Conservation (phyloP, 2,329 filamentous ascomycete genomes). For the Cytospora piceicola region DNA sequence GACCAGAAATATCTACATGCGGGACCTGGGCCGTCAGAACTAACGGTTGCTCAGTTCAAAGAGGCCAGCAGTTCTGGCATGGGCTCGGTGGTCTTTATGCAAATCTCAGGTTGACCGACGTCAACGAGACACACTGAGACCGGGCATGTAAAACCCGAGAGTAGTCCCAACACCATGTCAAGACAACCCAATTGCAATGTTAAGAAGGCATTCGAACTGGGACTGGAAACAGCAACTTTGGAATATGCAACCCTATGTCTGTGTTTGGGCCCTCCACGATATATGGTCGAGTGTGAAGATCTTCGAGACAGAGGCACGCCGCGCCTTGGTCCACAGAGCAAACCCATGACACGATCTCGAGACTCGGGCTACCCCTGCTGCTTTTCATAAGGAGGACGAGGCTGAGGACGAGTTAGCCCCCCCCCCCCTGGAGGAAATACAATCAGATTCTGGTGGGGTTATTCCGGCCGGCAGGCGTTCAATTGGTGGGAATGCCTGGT, state of each 20-base stretch:
- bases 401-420: not conserved
- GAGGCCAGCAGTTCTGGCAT: not conserved
- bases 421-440: not conserved
- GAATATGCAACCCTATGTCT: not conserved
- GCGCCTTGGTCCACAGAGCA: not conserved
- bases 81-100: not conserved
- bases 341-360: not conserved
- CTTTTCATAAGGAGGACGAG: not conserved
- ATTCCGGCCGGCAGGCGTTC: not conserved
- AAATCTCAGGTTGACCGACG: not conserved
- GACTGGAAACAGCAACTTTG: not conserved
- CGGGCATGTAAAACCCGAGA: not conserved
- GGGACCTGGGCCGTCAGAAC: not conserved
- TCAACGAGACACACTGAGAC: not conserved
- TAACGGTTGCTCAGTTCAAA: not conserved
- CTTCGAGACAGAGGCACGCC: not conserved
- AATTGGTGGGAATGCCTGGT: not conserved
- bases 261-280: not conserved
- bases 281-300: not conserved
- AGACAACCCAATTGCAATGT: not conserved
- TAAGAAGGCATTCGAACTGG: not conserved
- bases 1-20: no score
- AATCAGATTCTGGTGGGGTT: not conserved
- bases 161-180: not conserved
- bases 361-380: not conserved